Percentiles rank a stretch among this genome's conserved stretches.
These are phyloP conservation scores for Calonectria crousiana DNA, from an alignment of 2,329 filamentous ascomycete genomes.

Conservation along the genomic window DNA sequence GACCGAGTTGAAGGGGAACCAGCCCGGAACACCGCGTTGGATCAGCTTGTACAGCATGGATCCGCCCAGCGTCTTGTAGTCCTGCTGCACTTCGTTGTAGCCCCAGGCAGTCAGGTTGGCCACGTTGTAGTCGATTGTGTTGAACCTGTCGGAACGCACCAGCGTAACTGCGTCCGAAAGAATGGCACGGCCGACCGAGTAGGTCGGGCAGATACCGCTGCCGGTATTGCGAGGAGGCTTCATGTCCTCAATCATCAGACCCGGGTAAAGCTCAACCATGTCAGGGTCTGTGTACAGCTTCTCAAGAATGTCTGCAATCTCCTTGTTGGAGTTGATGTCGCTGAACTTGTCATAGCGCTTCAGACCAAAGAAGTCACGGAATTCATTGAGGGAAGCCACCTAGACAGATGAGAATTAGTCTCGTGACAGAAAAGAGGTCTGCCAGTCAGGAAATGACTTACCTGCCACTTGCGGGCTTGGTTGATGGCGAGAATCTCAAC, in stretches of 20 bases:
- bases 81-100: slow-evolving; percentile 49
- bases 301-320: slow-evolving; percentile 67
- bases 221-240: slow-evolving; percentile 65
- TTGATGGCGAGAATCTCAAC: slow-evolving; percentile 74
- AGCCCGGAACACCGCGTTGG: slow-evolving; percentile 57
- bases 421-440: too few relatives aligned
- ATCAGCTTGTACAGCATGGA: slow-evolving; percentile 61
- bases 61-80: slow-evolving; percentile 53
- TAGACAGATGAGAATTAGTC: neutral
- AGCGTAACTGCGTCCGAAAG: slow-evolving; percentile 71
- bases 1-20: slow-evolving; percentile 58
- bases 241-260: slow-evolving; percentile 71
- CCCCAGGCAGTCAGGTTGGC: slow-evolving; percentile 59
- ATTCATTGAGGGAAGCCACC: slow-evolving; percentile 72
- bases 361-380: slow-evolving; percentile 70
- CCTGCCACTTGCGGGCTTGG: slow-evolving; percentile 71
- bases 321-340: slow-evolving; percentile 68
- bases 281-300: slow-evolving; percentile 73
- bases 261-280: slow-evolving; percentile 77
- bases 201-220: slow-evolving; percentile 52
- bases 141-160: slow-evolving; percentile 71
- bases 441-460: neutral
- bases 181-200: slow-evolving; percentile 67
- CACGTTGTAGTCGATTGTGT: slow-evolving; percentile 62
- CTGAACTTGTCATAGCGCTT: slow-evolving; percentile 49